Evolutionary conservation across 1,284 basidiomycete genomes (phyloP).

Genomic region (Waitea zeae): DNA sequence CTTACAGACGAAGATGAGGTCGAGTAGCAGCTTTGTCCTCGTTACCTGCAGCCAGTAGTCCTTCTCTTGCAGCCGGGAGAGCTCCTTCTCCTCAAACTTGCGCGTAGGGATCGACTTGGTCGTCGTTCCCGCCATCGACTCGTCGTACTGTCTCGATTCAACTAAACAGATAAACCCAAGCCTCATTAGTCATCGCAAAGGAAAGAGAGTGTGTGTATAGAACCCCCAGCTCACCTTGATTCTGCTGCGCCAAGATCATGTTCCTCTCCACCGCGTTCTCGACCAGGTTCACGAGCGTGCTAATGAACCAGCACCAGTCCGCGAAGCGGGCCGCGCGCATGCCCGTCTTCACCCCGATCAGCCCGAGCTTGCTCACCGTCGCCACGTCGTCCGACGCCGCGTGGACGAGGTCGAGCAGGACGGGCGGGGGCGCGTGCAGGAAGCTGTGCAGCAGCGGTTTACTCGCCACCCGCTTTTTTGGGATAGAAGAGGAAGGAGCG

Average conservation of each 20-base stretch:
- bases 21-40: slow-evolving; percentile 56
- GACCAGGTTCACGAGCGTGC: slow-evolving; percentile 59
- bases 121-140: slow-evolving; percentile 56
- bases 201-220: slow-evolving; percentile 6
- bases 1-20: slow-evolving; percentile 72
- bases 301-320: slow-evolving; percentile 70
- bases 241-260: too few relatives aligned
- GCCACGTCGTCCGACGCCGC: slow-evolving; percentile 59
- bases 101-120: slow-evolving; percentile 44
- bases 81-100: slow-evolving; percentile 53
- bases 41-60: slow-evolving; percentile 60
- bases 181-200: too few relatives aligned
- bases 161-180: slow-evolving; percentile 20
- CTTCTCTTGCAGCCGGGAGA: slow-evolving; percentile 44
- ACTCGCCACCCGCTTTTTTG: slow-evolving; percentile 9
- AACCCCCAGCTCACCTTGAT: too few relatives aligned
- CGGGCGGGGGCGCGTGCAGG: slow-evolving; percentile 64
- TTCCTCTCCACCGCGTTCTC: slow-evolving; percentile 64
- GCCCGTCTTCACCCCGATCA: slow-evolving; percentile 44
- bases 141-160: slow-evolving; percentile 50
- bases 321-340: slow-evolving; percentile 52
- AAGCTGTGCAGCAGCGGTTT: slow-evolving; percentile 50
- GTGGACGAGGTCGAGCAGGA: slow-evolving; percentile 60
- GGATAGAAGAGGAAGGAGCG: slow-evolving; percentile 10
- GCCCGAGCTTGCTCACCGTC: slow-evolving; percentile 51